Evolutionary conservation across 2,329 filamentous ascomycete genomes (phyloP).

Genomic region (Xylariales sp.): DNA sequence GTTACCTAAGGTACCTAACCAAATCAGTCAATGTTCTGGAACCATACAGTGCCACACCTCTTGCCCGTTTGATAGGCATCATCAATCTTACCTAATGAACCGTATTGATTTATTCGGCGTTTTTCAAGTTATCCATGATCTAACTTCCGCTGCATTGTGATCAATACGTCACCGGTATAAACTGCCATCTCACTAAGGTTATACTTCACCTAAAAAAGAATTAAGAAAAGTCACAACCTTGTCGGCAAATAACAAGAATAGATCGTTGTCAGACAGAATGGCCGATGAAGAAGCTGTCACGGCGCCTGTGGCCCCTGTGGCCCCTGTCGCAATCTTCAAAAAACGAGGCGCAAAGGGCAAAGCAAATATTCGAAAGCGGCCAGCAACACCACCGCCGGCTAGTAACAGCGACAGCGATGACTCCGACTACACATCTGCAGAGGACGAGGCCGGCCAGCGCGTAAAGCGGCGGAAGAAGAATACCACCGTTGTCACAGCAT

Average conservation of each 20-base stretch:
- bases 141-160: too few relatives aligned
- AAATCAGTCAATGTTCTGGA: conserved; percentile 16
- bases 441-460: conserved; percentile 79
- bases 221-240: not conserved
- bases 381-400: conserved; percentile 79
- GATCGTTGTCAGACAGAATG: conserved; percentile 30
- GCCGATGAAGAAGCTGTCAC: conserved; percentile 40
- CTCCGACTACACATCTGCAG: conserved; percentile 75
- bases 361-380: conserved; percentile 82
- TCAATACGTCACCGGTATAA: not conserved
- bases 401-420: conserved; percentile 67
- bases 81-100: too few relatives aligned
- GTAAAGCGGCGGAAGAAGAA: conserved; percentile 84
- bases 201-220: not conserved
- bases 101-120: too few relatives aligned
- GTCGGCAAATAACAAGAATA: not conserved
- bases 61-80: too few relatives aligned
- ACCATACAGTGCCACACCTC: not conserved
- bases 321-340: conserved; percentile 80
- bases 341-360: conserved; percentile 83
- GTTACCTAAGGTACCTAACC: not conserved
- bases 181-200: not conserved
- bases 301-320: conserved; percentile 54
- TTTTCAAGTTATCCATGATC: too few relatives aligned
- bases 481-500: conserved; percentile 72